Conservation (phyloP, 345 rosid species). For the Eucalyptus marginata region DNA sequence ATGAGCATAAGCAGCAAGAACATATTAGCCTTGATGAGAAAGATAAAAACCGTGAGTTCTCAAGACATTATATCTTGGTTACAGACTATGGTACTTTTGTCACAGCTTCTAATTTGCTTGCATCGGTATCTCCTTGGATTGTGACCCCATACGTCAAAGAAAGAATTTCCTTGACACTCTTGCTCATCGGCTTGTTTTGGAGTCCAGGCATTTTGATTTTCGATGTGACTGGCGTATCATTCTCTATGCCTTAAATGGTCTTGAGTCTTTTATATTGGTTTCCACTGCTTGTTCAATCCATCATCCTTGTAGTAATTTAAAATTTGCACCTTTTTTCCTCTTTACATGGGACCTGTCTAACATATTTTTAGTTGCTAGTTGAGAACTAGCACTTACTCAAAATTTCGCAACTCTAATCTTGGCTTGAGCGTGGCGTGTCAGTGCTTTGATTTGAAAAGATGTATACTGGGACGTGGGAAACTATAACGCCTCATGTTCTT, state of each 20-base stretch:
- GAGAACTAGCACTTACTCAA: neutral
- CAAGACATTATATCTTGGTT: neutral
- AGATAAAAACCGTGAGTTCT: slow-evolving; percentile 20
- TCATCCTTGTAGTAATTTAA: neutral
- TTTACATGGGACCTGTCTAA: neutral
- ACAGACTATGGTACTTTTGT: neutral
- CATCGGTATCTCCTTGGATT: neutral
- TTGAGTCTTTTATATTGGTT: neutral
- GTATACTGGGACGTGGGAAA: neutral
- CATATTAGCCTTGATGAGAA: slow-evolving; percentile 56
- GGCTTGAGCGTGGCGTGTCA: neutral
- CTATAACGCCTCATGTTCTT: neutral
- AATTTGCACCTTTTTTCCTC: neutral
- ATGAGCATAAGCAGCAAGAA: slow-evolving; percentile 62
- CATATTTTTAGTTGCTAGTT: neutral
- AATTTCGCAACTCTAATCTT: neutral
- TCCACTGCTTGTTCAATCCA: neutral
- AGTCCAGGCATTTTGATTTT: neutral
- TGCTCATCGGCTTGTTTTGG: neutral
- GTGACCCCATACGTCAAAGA: neutral
- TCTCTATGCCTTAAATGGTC: neutral
- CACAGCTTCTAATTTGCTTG: neutral
- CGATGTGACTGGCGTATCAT: neutral
- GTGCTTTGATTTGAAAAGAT: neutral
- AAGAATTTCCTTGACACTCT: neutral